Evolutionary conservation across 1,139 yeast genomes (phyloP), one percentile per base, ranked within the genome.

Genomic region (Lipomyces yarrowii): DNA sequence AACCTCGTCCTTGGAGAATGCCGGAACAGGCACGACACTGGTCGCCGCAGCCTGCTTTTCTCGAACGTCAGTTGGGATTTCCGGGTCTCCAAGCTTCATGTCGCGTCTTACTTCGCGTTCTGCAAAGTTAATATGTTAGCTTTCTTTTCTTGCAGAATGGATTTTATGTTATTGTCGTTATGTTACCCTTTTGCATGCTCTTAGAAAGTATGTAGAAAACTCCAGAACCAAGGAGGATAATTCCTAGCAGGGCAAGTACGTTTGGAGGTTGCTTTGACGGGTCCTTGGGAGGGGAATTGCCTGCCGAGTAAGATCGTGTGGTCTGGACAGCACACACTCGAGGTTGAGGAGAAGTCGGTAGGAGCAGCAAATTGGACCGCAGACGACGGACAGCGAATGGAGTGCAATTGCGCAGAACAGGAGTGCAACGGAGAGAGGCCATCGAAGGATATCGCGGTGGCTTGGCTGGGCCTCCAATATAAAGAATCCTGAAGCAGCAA

Each of bases 21-120:
- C 62, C 15, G 60, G 67, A 13, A 52, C n/a, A 11, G 55, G 55
- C 55, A 21, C n/a, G 26, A 37, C 15, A 37, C 33, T 23, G 23
- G 55, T 21, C 11, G 48, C 21, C 23, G 21, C 21, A 10, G 48
- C 48, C 8, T 42, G 48, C 23, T 42, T 52, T 15, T 52, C 21
- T 23, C 26, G 48, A 18, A 52, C 21, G 32, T 61, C 60, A 6
- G 59, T 46, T 30, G 61, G 65, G 30, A 61, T 30, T 18, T 56
- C 59, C 2, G 65, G 59, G 23, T 57, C 66, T 23, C 57, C 64
- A 13, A 65, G 58, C 39, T 63, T 65, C 58, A 65, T 42, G 39
- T 65, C 68, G 23, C 68, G 66, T 15, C 68, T 61, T 6, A 64
- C 57, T 46, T 65, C 68, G 48, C 64, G 61, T 46, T 60, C 65